phyloP scores from a whole-genome alignment of 768 basidiomycete genomes.

The Tricholoma bakamatsutake region DNA sequence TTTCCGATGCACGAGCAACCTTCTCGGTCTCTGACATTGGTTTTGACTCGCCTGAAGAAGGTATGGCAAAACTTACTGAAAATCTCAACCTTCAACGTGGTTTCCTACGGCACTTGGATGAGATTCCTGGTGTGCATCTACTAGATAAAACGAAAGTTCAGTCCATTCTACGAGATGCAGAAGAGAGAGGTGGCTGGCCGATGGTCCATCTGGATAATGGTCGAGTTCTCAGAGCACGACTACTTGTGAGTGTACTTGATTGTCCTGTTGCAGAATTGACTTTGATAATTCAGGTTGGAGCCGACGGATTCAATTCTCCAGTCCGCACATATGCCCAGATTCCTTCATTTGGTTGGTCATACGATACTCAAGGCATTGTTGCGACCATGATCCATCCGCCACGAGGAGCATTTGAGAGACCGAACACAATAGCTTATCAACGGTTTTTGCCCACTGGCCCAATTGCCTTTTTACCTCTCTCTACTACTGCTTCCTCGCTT shows the following conservation, averaged over 20 bases:
- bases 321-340: constrained; percentile 85
- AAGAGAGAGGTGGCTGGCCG: constrained; percentile 67
- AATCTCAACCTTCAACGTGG: constrained; percentile 90
- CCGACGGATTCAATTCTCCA: constrained; percentile 93
- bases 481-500: constrained; percentile 71
- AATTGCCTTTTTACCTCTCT: constrained; percentile 90
- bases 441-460: constrained; percentile 94
- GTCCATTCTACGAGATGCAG: constrained; percentile 53
- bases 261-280: not conserved
- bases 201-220: constrained; percentile 69
- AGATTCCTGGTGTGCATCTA: constrained; percentile 49
- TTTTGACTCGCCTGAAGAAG: constrained; percentile 20
- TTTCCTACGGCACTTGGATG: constrained; percentile 59
- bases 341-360: constrained; percentile 85
- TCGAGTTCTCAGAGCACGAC: constrained; percentile 56
- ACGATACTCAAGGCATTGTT: constrained; percentile 85
- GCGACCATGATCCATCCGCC: constrained; percentile 78
- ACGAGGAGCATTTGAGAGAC: constrained; percentile 51
- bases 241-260: constrained; percentile 50
- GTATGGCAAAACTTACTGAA: constrained; percentile 85
- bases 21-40: constrained; percentile 56
- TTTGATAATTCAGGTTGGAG: constrained; percentile 61
- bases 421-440: constrained; percentile 85
- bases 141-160: constrained; percentile 72
- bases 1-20: constrained; percentile 72